Evolutionary conservation across 495 filamentous ascomycete species (phyloP).

Genomic region (Trichoderma orchidacearum): DNA sequence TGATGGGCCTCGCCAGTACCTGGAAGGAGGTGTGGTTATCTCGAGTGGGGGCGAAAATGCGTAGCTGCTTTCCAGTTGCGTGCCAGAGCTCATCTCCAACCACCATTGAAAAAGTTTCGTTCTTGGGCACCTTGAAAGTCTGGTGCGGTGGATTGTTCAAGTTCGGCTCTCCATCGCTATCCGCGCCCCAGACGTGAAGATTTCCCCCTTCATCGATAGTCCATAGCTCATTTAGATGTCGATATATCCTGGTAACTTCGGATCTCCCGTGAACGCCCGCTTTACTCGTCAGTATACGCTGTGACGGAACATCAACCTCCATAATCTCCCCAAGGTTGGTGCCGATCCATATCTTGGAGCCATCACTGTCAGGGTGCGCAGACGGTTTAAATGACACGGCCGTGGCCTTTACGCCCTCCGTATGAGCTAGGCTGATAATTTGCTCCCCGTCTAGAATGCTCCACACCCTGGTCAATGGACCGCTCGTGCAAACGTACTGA

Average conservation of each 20-base stretch:
- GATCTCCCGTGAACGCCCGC: conserved; percentile 61
- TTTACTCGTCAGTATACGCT: conserved; percentile 51
- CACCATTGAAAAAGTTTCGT: conserved; percentile 78
- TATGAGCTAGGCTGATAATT: conserved; percentile 65
- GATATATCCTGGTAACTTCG: conserved; percentile 76
- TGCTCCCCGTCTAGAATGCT: conserved; percentile 67
- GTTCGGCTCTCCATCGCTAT: conserved; percentile 59
- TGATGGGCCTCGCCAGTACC: conserved; percentile 52
- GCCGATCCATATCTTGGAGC: conserved; percentile 77
- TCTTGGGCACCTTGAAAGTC: conserved; percentile 58
- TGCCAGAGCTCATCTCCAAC: conserved; percentile 75
- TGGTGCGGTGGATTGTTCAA: conserved; percentile 50
- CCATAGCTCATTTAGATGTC: conserved; percentile 85
- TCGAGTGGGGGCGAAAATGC: conserved; percentile 65
- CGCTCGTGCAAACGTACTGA: conserved; percentile 73
- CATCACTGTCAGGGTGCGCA: conserved; percentile 60
- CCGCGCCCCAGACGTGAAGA: conserved; percentile 75
- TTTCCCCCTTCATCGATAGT: conserved; percentile 84
- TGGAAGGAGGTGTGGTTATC: conserved; percentile 54
- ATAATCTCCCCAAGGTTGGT: conserved; percentile 76
- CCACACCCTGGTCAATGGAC: conserved; percentile 77
- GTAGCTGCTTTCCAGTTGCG: conserved; percentile 74
- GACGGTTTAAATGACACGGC: conserved; percentile 79
- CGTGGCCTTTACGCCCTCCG: conserved; percentile 63
- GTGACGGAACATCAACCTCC: conserved; percentile 66